Evolutionary conservation across 257 asterid species (phyloP).

Genomic region (Gentiana macrophylla): DNA sequence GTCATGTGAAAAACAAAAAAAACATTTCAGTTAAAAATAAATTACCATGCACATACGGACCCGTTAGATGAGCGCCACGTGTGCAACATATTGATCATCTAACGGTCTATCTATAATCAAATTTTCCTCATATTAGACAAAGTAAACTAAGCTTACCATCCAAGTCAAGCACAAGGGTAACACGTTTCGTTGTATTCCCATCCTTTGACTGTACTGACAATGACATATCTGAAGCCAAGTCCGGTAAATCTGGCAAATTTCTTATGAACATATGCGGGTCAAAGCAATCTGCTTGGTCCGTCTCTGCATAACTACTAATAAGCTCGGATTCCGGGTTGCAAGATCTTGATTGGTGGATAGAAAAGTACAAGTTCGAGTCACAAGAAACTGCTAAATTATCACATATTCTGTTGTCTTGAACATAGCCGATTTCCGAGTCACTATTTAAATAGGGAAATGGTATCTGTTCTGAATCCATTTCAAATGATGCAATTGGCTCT

Average conservation of each 20-base stretch:
- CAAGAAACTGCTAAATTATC: constrained; percentile 26
- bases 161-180: constrained; percentile 82
- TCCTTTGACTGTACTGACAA: constrained; percentile 30
- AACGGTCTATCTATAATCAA: too few relatives aligned
- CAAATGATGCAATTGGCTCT: constrained; percentile 47
- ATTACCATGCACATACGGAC: too few relatives aligned
- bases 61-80: too few relatives aligned
- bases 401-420: constrained; percentile 28
- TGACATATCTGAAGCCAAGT: constrained; percentile 23
- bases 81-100: too few relatives aligned
- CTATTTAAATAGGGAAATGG: constrained; percentile 55
- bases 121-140: too few relatives aligned
- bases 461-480: constrained; percentile 52
- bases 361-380: constrained; percentile 61
- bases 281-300: constrained; percentile 58
- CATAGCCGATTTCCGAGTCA: constrained; percentile 34
- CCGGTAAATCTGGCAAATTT: constrained; percentile 60
- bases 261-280: constrained; percentile 83
- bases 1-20: background rate
- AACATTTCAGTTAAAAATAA: background rate
- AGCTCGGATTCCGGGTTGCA: constrained; percentile 40
- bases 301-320: constrained; percentile 27
- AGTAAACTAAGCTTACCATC: constrained; percentile 51
- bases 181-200: constrained; percentile 20
- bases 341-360: constrained; percentile 59